Percentiles rank a stretch among this genome's conserved stretches.
Evolutionary conservation across 2,329 filamentous ascomycete species (phyloP).

Genomic region (Clonostachys rosea): DNA sequence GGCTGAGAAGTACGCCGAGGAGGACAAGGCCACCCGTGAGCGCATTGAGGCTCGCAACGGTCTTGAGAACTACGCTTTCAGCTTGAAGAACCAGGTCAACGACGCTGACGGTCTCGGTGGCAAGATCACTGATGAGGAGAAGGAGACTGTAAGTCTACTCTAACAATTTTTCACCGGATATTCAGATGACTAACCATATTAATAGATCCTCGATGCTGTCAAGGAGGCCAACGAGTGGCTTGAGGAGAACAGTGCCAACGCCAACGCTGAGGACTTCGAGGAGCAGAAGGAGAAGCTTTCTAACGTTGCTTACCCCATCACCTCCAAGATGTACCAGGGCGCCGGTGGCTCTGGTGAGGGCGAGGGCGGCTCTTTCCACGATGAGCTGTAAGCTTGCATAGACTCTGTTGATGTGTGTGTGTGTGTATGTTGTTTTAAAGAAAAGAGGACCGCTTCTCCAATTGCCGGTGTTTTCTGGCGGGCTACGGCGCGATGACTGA

Average conservation of each 20-base stretch:
- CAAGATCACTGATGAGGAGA: conserved; percentile 98
- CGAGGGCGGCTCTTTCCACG: conserved; percentile 70
- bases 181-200: conserved; percentile 26
- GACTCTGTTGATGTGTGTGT: conserved; percentile 4
- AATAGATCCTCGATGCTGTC: conserved; percentile 80
- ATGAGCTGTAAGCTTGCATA: conserved; percentile 66
- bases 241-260: conserved; percentile 85
- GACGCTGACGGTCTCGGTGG: conserved; percentile 95
- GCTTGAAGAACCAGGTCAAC: conserved; percentile 97
- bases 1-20: conserved; percentile 97
- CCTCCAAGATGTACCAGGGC: conserved; percentile 87
- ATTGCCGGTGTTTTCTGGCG: neutral
- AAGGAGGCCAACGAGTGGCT: conserved; percentile 98
- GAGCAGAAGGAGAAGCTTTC: conserved; percentile 99
- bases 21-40: conserved; percentile 97
- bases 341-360: conserved; percentile 56
- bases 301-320: conserved; percentile 96
- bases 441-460: neutral
- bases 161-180: neutral
- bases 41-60: conserved; percentile 95
- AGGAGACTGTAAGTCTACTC: conserved; percentile 74
- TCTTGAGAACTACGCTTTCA: conserved; percentile 99
- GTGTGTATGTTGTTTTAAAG: neutral
- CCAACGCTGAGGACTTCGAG: conserved; percentile 90
- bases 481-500: conserved; percentile 1